Base-by-base conservation (phyloP, 176 grass and related monocot genomes). In the Triticum turgidum region DNA sequence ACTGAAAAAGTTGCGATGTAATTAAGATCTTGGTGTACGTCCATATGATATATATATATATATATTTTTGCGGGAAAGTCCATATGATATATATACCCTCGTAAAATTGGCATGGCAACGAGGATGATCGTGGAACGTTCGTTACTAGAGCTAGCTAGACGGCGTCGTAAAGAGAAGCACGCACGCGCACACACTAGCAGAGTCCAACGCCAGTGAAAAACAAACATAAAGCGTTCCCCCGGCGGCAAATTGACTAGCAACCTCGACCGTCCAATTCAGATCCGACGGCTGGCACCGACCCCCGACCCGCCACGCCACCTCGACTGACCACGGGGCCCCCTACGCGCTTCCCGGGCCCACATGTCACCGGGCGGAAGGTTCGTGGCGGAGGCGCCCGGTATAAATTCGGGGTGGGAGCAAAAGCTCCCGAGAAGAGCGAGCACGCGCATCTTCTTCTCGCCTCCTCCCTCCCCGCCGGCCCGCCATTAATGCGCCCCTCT, bases 201-300 rank as follows among this genome's bases (percentile, higher is more conserved):
- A 38, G 69, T 41, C 69, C 69, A 41, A 67, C 14, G 5, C 8
- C 0, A 0, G 5, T 5, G 27, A 65, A 24, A 65, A 3, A 0
- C 5, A 5, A 20, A 12, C 3, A 4, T 12, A 71, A 71, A 71
- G 69, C 7, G 20, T 71, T 71, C 4, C 35, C 20, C 9, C 22
- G 66, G 66, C 66, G 32, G 32, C 32, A 69, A 71, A 71, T 44
- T 73, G 4, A 72, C 2, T 1, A 67, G 6, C 30, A 4, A 69
- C 0, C 7, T 0, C 15, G 0, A 0, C 32, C 32, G 6, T 38
- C 34, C 34, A 0, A 21, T 10, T 0, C 0, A 0, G 3, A 70
- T 70, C 67, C 21, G 20, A 73, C 69, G 69, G 37, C 9, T 0
- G 0, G 1, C 34, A 0, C 0, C 34, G 3, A 39, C 21, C 67